These are phyloP conservation scores for Paecilomyces formosus DNA, from an alignment of 2,329 filamentous ascomycete species.

Conservation along the genomic window DNA sequence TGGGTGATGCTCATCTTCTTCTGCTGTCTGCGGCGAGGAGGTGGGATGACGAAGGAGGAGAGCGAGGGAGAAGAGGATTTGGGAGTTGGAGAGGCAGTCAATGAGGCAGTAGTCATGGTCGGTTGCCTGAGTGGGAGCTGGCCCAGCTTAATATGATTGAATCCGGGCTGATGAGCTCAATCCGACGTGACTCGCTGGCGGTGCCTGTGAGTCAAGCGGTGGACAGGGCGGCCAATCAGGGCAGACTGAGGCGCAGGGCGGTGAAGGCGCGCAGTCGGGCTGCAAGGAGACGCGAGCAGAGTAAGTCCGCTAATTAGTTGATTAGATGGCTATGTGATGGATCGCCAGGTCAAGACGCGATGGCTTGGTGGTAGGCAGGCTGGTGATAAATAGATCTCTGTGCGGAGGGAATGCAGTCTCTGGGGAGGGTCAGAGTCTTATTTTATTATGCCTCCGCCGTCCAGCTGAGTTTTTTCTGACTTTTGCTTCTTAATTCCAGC, in stretches of 20 bases:
- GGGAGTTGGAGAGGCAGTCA: background rate
- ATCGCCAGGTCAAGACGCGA: background rate
- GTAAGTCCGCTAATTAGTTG: no score
- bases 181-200: background rate
- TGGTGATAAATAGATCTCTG: no score
- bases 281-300: background rate
- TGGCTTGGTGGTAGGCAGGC: background rate
- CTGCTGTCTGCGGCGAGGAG: conserved; percentile 11
- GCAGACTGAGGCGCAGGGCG: background rate
- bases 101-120: background rate
- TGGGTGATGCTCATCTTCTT: conserved; percentile 97
- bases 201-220: background rate
- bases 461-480: background rate
- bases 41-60: background rate
- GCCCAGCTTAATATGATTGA: background rate
- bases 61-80: background rate
- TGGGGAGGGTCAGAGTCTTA: background rate
- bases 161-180: background rate
- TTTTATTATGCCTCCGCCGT: background rate
- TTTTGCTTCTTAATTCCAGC: background rate
- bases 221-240: background rate
- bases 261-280: background rate
- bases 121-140: background rate
- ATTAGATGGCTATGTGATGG: background rate
- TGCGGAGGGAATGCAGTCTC: background rate